Evolutionary conservation across 139 green algal species (phyloP).

Genomic region (Coelastrella sp.): DNA sequence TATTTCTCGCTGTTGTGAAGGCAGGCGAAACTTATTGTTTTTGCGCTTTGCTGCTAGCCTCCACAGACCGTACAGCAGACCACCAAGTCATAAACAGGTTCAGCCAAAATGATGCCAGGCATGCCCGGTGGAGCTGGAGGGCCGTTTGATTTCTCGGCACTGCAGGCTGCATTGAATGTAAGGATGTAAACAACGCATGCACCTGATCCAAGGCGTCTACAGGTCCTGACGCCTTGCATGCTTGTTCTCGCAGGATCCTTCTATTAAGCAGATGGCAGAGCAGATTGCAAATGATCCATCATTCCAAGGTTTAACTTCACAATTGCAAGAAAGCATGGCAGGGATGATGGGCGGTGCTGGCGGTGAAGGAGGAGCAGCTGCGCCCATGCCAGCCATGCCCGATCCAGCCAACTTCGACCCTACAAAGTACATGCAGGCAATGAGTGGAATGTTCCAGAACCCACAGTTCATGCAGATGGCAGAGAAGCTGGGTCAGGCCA

Average conservation of each 20-base stretch:
- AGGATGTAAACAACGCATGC: not conserved
- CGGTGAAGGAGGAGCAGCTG: constrained; percentile 39
- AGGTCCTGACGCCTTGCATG: constrained; percentile 1
- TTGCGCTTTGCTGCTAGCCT: not conserved
- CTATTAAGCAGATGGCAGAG: constrained; percentile 88
- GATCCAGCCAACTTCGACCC: constrained; percentile 66
- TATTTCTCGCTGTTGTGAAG: not conserved
- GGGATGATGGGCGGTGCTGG: constrained; percentile 54
- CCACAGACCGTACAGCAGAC: not conserved
- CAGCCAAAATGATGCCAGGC: constrained; percentile 53
- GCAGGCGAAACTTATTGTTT: not conserved
- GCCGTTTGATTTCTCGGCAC: constrained; percentile 72
- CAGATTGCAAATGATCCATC: constrained; percentile 80
- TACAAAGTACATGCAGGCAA: constrained; percentile 82
- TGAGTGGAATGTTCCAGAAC: constrained; percentile 85
- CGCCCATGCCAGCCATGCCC: constrained; percentile 29
- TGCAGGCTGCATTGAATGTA: constrained; percentile 76
- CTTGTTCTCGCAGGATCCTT: constrained; percentile 67
- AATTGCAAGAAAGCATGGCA: constrained; percentile 74
- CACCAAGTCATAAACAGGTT: not conserved
- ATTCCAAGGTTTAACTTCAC: constrained; percentile 76
- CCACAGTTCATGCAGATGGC: constrained; percentile 87
- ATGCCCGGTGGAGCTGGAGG: constrained; percentile 48
- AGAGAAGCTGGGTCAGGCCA: constrained; percentile 86
- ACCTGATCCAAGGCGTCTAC: too few relatives aligned